Evolutionary conservation across 192 early-diverging fungal species (phyloP), one percentile per base, ranked within the genome.

Genomic region (Neocallimastix lanati): DNA sequence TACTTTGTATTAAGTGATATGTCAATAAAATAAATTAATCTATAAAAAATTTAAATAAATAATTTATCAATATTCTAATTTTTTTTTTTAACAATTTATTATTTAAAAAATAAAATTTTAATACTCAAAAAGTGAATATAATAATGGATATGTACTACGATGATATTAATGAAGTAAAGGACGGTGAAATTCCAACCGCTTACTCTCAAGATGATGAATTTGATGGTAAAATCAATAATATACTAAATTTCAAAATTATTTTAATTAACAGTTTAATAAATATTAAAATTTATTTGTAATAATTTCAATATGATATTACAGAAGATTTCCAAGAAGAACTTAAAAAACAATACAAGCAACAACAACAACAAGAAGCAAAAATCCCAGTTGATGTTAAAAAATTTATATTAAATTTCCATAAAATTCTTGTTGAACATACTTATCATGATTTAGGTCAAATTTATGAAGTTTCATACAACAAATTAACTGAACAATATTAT

Each of bases 401-500:
- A 86, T 98, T 96, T 80, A 88, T 96, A 35, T 82, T 91, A 37
- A 88, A 93, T 84, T 91, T 98, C 83, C 90, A 94, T 84, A 88
- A 90, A 33, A 91, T 93, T 83, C 84, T 96, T 79, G 82, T 89
- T 67, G 93, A 92, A 84, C 91, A 91, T 85, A 94, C 92, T 80
- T 90, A 92, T 29, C 92, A 92, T 84, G 96, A 98, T 79, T 87
- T 98, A 50, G 87, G 93, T 80, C 87, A 89, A 78, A 92, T 93
- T 83, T 98, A 96, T 82, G 96, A 96, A 82, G 91, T 87, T 81
- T 90, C 93, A 77, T 98, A 96, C 89, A 93, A 93, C 84, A 92
- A 92, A 80, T 87, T 96, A 29, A 96, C 95, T 27, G 94, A 98
- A 79, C 93, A 95, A 88, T 96, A 91, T 87, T 98, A 93, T 84